These are phyloP conservation scores for Brassica juncea DNA, from an alignment of 345 rosid genomes.

Conservation along the genomic window DNA sequence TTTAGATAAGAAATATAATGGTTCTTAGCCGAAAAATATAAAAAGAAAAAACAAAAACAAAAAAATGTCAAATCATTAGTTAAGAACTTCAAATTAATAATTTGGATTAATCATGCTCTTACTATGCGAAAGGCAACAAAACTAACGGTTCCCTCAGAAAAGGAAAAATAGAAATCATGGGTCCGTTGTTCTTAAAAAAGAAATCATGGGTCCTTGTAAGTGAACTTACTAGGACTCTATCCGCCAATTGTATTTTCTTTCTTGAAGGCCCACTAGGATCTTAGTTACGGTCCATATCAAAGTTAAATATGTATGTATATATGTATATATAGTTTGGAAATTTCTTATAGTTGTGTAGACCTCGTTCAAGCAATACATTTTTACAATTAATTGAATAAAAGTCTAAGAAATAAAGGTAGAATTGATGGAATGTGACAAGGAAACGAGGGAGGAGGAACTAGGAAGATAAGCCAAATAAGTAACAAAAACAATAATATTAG, in stretches of 20 bases:
- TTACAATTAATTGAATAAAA: neutral
- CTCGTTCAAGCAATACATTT: neutral
- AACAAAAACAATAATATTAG: neutral
- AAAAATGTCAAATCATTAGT: too few species aligned
- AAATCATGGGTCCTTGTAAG: neutral
- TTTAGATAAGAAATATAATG: too few species aligned
- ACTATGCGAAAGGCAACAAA: neutral
- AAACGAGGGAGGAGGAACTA: conserved; percentile 29
- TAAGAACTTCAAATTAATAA: too few species aligned
- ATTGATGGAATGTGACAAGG: conserved; percentile 22
- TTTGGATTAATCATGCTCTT: too few species aligned
- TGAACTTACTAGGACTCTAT: neutral
- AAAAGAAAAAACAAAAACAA: too few species aligned
- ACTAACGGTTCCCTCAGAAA: neutral
- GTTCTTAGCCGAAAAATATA: too few species aligned
- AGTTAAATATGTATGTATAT: neutral
- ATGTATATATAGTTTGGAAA: neutral
- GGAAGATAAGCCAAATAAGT: conserved; percentile 17
- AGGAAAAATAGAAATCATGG: neutral
- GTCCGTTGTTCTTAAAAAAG: neutral
- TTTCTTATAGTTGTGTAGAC: neutral
- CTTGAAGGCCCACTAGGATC: neutral
- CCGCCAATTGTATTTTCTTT: neutral
- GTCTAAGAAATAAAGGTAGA: neutral
- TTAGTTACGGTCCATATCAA: neutral